Base-by-base conservation (phyloP, 495 filamentous ascomycete species). In the Penicillium antarcticum region DNA sequence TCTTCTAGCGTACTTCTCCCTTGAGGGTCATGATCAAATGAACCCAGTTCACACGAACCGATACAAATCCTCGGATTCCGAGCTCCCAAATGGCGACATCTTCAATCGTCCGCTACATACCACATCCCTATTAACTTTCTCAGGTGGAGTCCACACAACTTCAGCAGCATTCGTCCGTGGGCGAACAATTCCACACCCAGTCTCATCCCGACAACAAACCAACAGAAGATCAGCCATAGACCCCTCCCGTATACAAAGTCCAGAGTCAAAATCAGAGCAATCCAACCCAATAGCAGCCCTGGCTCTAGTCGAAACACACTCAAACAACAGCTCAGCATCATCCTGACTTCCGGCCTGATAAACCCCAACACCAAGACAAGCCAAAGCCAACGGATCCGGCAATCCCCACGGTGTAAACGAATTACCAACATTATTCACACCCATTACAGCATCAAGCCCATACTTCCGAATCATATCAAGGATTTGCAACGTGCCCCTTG, bases 351-450 rank as follows among this genome's bases (percentile, higher is more conserved):
- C 87, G 2, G 82, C 80, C 43, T 88, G 84, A 56, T 89, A 91
- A 3, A 89, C 48, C 0, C 82, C 85, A 4, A 89, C 85, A 5
- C 81, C 78, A 39, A 84, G 60, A 39, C 80, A 83, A 34, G 85
- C 85, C 41, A 89, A 58, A 14, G 71, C 70, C 45, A 91, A 53
- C 1, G 87, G 86, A 67, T 90, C 88, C n/a, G 76, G 80, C n/a
- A 70, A 80, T 0, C 87, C 87, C 54, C 85, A 82, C 0, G 87
- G 88, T 9, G 88, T 89, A 55, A 91, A 89, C 0, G 87, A 83
- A 65, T 91, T 90, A 2, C 86, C 87, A 14, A 90, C 80, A 53
- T 91, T 91, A 55, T 89, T 89, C n/a, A 89, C 75, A 1, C 84
- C 80, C 2, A 89, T 73, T 9, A 83, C 79, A 1, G 75, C 84